Percentiles rank a stretch among this genome's conserved stretches.
Evolutionary conservation across 202 grass and related monocot species (phyloP).

Genomic region (Zoysia matrella): DNA sequence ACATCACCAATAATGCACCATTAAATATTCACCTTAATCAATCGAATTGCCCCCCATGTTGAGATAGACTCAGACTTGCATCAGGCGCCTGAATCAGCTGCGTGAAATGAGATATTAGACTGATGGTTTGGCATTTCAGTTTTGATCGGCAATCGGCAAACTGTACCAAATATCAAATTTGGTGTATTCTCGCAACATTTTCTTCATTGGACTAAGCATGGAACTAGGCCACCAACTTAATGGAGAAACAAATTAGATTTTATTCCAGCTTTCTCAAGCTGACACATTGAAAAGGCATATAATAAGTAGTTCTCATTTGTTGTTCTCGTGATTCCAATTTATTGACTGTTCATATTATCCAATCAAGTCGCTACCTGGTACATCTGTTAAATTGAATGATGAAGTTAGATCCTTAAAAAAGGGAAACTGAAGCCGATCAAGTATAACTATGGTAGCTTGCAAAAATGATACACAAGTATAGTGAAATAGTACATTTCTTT

Average conservation of each 20-base stretch:
- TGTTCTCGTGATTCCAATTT: slow-evolving; percentile 5
- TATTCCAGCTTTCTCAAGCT: too few species aligned
- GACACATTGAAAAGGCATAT: background rate
- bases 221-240: slow-evolving; percentile 16
- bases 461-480: too few species aligned
- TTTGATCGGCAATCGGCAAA: background rate
- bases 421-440: too few species aligned
- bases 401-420: too few species aligned
- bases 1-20: slow-evolving; percentile 44
- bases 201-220: background rate
- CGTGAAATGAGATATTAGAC: slow-evolving; percentile 18
- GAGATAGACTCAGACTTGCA: slow-evolving; percentile 8
- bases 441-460: too few species aligned
- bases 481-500: too few species aligned
- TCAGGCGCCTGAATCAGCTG: background rate
- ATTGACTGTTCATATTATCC: background rate
- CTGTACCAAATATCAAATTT: too few species aligned
- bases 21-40: slow-evolving; percentile 19
- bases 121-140: slow-evolving; percentile 24
- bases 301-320: background rate
- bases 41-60: background rate
- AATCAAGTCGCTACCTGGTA: slow-evolving; percentile 7
- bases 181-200: too few species aligned
- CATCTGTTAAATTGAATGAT: too few species aligned
- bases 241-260: background rate